Evolutionary conservation across 805 yeast genomes (phyloP).

Genomic region (Metschnikowia cerradonensis): DNA sequence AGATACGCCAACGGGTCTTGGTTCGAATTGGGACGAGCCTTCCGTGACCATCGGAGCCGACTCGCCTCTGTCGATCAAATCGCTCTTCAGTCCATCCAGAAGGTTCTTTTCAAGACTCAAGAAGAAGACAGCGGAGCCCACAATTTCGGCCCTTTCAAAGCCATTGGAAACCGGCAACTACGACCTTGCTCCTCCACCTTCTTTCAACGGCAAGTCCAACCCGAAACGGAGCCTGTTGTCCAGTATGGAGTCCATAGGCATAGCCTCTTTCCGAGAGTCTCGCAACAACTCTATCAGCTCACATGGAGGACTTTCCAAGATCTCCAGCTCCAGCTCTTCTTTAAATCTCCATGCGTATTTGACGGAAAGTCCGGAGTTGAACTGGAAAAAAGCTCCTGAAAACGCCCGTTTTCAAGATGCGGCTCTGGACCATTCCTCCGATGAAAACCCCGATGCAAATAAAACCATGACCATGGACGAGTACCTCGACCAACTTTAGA

Average conservation of each 20-base stretch:
- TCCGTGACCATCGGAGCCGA: constrained; percentile 36
- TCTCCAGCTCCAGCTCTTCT: constrained; percentile 39
- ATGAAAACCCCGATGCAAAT: constrained; percentile 10
- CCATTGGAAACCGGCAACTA: constrained; percentile 14
- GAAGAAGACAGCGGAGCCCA: constrained; percentile 17
- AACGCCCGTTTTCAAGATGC: background rate
- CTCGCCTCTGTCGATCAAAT: constrained; percentile 30
- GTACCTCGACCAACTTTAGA: constrained; percentile 8
- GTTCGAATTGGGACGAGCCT: background rate
- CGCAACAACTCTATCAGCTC: constrained; percentile 29
- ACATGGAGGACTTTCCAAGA: constrained; percentile 25
- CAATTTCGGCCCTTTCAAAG: constrained; percentile 32
- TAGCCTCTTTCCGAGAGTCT: constrained; percentile 10
- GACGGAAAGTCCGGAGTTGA: constrained; percentile 28
- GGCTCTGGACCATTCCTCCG: background rate
- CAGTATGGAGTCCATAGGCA: constrained; percentile 10
- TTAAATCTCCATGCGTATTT: constrained; percentile 41
- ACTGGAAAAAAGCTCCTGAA: constrained; percentile 1
- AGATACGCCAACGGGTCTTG: background rate
- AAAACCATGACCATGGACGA: constrained; percentile 19
- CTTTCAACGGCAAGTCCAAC: constrained; percentile 20
- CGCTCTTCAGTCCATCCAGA: constrained; percentile 38
- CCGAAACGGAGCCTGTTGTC: constrained; percentile 11
- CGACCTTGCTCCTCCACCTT: constrained; percentile 38
- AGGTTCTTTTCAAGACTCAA: constrained; percentile 31